Percentiles rank a stretch among this genome's conserved stretches.
These are phyloP conservation scores for Fusarium sp. DNA, from an alignment of 2,329 filamentous ascomycete species.

Conservation along the genomic window DNA sequence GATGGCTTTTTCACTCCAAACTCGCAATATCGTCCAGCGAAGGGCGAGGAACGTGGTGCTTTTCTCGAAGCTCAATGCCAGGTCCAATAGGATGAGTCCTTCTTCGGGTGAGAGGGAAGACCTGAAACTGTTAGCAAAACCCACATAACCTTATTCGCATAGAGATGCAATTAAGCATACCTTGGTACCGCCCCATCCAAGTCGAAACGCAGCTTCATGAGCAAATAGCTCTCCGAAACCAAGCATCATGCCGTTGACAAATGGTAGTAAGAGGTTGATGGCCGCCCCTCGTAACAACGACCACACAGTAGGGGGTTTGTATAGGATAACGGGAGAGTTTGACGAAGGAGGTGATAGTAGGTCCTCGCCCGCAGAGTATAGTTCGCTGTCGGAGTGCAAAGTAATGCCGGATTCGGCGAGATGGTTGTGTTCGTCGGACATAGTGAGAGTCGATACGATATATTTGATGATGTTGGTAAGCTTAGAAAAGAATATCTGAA, in stretches of 20 bases:
- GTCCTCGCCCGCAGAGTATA: slow-evolving; percentile 77
- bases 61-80: slow-evolving; percentile 83
- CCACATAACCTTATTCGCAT: not conserved
- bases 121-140: slow-evolving; percentile 54
- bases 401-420: slow-evolving; percentile 81
- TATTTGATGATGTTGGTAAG: too few species aligned
- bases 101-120: slow-evolving; percentile 71
- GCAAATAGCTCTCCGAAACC: slow-evolving; percentile 97
- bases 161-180: slow-evolving; percentile 58
- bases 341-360: slow-evolving; percentile 72
- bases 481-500: not conserved
- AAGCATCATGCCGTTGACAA: slow-evolving; percentile 98
- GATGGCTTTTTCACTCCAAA: slow-evolving; percentile 66
- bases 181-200: slow-evolving; percentile 95
- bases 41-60: slow-evolving; percentile 66
- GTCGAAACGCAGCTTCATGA: slow-evolving; percentile 91
- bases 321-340: slow-evolving; percentile 81
- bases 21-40: slow-evolving; percentile 75
- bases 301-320: slow-evolving; percentile 90
- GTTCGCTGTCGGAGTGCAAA: slow-evolving; percentile 85
- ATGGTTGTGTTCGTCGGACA: slow-evolving; percentile 67
- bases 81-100: slow-evolving; percentile 78
- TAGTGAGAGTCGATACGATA: slow-evolving; percentile 47
- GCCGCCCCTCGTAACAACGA: slow-evolving; percentile 86
- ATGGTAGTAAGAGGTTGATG: slow-evolving; percentile 95